phyloP scores from a whole-genome alignment of 1,284 basidiomycete genomes.

The Cryptococcus sp. region DNA sequence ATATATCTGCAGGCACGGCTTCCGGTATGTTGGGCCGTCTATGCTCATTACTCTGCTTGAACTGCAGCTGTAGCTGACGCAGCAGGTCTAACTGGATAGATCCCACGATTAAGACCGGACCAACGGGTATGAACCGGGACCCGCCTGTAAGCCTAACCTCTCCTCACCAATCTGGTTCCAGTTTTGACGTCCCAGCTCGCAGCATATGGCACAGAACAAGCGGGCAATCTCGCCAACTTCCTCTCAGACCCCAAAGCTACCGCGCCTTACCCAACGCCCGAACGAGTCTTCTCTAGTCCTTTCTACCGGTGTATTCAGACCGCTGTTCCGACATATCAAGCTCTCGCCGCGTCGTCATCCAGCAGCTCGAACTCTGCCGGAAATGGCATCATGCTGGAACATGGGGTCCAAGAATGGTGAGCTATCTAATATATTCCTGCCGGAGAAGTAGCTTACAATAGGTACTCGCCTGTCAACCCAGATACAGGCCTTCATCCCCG shows the following conservation, averaged over 20 bases:
- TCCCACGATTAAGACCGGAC: slow-evolving; percentile 39
- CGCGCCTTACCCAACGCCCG: slow-evolving; percentile 32
- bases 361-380: slow-evolving; percentile 6
- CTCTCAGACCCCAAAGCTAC: slow-evolving; percentile 18
- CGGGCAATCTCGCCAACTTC: slow-evolving; percentile 33
- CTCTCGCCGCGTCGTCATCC: slow-evolving; percentile 14
- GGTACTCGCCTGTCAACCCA: slow-evolving; percentile 37
- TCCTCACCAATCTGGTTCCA: no score
- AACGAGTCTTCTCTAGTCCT: slow-evolving; percentile 37
- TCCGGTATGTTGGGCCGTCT: slow-evolving; percentile 29
- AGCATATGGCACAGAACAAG: slow-evolving; percentile 46
- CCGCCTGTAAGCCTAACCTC: no score
- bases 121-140: slow-evolving; percentile 49
- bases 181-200: no score
- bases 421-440: slow-evolving; percentile 14
- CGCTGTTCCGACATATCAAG: slow-evolving; percentile 41
- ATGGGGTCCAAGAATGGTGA: slow-evolving; percentile 51
- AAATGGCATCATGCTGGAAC: slow-evolving; percentile 44
- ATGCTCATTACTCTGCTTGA: neutral
- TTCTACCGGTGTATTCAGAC: slow-evolving; percentile 54
- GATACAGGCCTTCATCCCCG: slow-evolving; percentile 42
- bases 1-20: slow-evolving; percentile 51
- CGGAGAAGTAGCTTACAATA: no score
- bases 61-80: neutral
- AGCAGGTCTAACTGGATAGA: slow-evolving; percentile 43